Conservation (phyloP, 2,329 filamentous ascomycete species). For the Chlorencoelia australis region DNA sequence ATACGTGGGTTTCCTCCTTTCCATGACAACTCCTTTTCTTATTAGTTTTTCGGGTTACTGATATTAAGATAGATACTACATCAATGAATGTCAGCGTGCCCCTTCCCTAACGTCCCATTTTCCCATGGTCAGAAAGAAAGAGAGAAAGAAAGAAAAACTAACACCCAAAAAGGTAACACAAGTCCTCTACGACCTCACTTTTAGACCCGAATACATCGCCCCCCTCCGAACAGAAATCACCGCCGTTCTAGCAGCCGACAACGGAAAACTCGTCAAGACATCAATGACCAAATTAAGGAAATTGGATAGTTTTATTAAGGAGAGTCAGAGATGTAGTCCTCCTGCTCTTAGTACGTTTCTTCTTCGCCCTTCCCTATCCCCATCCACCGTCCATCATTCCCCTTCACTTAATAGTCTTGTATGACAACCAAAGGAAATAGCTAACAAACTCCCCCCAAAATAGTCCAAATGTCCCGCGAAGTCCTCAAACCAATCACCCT, state of each 20-base stretch:
- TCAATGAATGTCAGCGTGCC: too few species aligned
- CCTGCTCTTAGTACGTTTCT: slow-evolving; percentile 1
- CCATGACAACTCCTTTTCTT: too few species aligned
- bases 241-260: not conserved
- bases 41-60: too few species aligned
- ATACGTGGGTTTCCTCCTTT: too few species aligned
- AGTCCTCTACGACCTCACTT: slow-evolving; percentile 5
- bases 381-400: too few species aligned
- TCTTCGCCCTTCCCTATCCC: too few species aligned
- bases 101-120: too few species aligned
- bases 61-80: too few species aligned
- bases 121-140: too few species aligned
- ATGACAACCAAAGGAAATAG: too few species aligned
- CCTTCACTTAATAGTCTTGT: too few species aligned
- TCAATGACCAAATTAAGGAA: slow-evolving; percentile 4
- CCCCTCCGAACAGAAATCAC: slow-evolving; percentile 1
- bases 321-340: slow-evolving; percentile 2
- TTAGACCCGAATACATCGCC: slow-evolving; percentile 2
- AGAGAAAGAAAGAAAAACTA: too few species aligned
- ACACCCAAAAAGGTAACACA: not conserved
- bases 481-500: slow-evolving; percentile 18
- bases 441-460: not conserved
- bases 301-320: slow-evolving; percentile 7
- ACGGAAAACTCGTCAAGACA: slow-evolving; percentile 1
- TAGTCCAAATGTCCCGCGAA: slow-evolving; percentile 7